Percentiles rank a stretch among this genome's conserved stretches.
These are phyloP conservation scores for Rutstroemia sp. DNA, from an alignment of 2,329 filamentous ascomycete species.

Conservation along the genomic window DNA sequence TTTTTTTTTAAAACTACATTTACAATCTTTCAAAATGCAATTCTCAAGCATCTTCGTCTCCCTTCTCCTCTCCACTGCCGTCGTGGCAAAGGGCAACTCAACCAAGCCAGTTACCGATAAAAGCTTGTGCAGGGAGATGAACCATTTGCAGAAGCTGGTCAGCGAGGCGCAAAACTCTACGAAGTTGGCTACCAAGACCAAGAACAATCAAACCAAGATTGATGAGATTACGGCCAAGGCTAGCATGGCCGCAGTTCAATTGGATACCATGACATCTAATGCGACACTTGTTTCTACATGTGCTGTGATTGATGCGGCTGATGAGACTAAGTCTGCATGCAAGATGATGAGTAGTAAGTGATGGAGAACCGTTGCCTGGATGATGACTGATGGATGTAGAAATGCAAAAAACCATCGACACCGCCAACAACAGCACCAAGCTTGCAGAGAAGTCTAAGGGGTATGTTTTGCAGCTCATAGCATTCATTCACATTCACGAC, in stretches of 20 bases:
- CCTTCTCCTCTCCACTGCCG: conserved; percentile 19
- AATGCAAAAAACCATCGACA: conserved; percentile 14
- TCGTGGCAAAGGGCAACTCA: conserved; percentile 27
- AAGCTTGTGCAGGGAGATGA: conserved; percentile 30
- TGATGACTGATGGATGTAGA: not conserved
- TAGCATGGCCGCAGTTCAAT: conserved; percentile 24
- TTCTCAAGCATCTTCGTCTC: conserved; percentile 21
- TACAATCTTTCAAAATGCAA: conserved; percentile 13
- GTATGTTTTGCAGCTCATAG: not conserved
- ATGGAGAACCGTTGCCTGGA: too few relatives aligned
- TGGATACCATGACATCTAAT: conserved; percentile 31
- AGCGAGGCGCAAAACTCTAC: conserved; percentile 32
- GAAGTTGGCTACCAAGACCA: conserved; percentile 27
- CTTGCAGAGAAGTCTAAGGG: conserved; percentile 8
- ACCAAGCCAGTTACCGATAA: conserved; percentile 26
- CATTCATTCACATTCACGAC: not conserved
- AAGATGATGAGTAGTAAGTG: conserved; percentile 1
- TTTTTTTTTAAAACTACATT: not conserved
- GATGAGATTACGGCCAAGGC: conserved; percentile 33
- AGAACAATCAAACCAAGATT: conserved; percentile 33
- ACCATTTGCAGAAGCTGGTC: conserved; percentile 26
- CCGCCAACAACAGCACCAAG: conserved; percentile 11
- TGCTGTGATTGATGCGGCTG: conserved; percentile 27
- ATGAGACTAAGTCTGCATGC: conserved; percentile 9
- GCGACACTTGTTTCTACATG: conserved; percentile 32